phyloP scores from a whole-genome alignment of 768 basidiomycete species.

The Hypsizygus marmoreus region DNA sequence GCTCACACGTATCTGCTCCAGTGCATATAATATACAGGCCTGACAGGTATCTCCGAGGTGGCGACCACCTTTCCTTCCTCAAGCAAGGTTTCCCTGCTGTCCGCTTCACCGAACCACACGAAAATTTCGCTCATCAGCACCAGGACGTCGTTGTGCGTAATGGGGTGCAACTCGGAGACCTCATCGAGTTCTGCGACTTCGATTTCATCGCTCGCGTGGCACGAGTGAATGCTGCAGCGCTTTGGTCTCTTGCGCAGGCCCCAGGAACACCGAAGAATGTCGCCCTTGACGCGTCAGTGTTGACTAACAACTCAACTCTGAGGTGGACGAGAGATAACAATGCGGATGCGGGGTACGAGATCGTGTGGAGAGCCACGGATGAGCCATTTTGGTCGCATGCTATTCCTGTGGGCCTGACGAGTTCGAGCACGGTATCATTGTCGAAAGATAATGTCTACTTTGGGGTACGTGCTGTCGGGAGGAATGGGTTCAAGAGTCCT shows the following conservation, averaged over 20 bases:
- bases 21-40: conserved; percentile 53
- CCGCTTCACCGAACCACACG: conserved; percentile 57
- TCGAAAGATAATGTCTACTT: conserved; percentile 57
- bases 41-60: conserved; percentile 58
- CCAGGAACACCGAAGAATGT: conserved; percentile 55
- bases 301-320: conserved; percentile 58
- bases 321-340: conserved; percentile 42
- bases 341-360: conserved; percentile 48
- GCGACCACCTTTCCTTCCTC: conserved; percentile 55
- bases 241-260: conserved; percentile 59
- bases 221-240: conserved; percentile 49
- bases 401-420: conserved; percentile 48
- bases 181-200: conserved; percentile 54
- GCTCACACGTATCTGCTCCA: conserved; percentile 15
- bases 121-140: conserved; percentile 60
- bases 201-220: conserved; percentile 53
- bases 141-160: conserved; percentile 53
- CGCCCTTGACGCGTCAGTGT: conserved; percentile 43
- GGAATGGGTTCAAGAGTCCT: conserved; percentile 54
- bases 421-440: conserved; percentile 39
- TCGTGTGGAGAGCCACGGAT: conserved; percentile 52
- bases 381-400: conserved; percentile 50
- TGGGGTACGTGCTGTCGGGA: conserved; percentile 50
- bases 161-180: conserved; percentile 58
- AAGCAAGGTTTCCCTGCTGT: conserved; percentile 51